Conservation (phyloP, 352 stramenopile genomes). For the Globisporangium yorkense region DNA sequence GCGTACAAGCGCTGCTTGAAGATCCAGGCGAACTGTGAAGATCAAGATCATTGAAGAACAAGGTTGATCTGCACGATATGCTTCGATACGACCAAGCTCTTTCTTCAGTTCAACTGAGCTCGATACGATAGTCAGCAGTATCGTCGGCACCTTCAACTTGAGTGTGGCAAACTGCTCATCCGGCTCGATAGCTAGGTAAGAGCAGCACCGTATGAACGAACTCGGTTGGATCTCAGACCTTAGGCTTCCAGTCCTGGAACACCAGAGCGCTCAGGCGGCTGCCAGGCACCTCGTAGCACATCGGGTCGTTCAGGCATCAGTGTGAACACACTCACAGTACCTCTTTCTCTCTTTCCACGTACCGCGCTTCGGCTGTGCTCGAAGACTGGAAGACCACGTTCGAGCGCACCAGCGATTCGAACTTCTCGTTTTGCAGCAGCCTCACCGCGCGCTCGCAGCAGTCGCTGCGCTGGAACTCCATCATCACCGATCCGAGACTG, state of each 20-base stretch:
- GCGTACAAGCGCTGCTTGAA: no score
- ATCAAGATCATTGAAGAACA: no score
- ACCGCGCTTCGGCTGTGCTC: conserved; percentile 25
- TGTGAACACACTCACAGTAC: no score
- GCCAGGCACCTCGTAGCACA: neutral
- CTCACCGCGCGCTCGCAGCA: conserved; percentile 16
- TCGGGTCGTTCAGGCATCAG: no score
- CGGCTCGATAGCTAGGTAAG: no score
- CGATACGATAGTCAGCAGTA: no score
- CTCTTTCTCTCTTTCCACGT: neutral
- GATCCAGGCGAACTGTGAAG: no score
- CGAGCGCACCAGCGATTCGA: conserved; percentile 9
- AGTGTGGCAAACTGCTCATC: no score
- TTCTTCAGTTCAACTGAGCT: no score
- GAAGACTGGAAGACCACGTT: conserved; percentile 25
- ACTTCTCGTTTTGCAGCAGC: conserved; percentile 19
- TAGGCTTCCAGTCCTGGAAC: conserved; percentile 51
- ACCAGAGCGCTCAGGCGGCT: conserved; percentile 36
- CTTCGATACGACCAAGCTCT: no score
- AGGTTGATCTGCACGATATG: no score
- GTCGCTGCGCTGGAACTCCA: conserved; percentile 46
- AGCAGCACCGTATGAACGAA: neutral
- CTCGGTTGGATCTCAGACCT: conserved; percentile 16
- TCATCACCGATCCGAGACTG: conserved; percentile 35
- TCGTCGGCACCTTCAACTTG: no score